Base-by-base conservation (phyloP, 495 filamentous ascomycete species). In the Xylaria sp. region DNA sequence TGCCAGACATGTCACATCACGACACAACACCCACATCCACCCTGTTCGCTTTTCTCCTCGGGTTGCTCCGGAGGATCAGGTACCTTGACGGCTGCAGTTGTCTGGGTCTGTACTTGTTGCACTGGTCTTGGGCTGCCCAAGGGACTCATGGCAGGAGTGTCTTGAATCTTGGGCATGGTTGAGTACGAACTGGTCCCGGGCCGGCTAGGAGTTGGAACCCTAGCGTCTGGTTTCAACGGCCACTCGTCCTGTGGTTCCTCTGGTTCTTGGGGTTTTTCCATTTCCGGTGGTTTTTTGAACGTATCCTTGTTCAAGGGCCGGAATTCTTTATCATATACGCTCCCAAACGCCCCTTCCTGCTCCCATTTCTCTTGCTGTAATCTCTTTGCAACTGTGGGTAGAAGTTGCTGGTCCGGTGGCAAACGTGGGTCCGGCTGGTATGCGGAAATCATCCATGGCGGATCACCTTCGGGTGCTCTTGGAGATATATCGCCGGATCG, bases 291-390 rank as follows among this genome's bases (percentile, higher is more conserved):
- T 63, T 86, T 84, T 24, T 79, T 68, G 57, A 84, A 84, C 21
- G 80, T 79, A 66, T 86, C 83, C 57, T 88, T 85, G 24, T 92
- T 92, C 41, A 97, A 83, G 37, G 93, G 91, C 33, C 89, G 89
- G 82, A 97, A 93, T 74, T 96, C 88, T 71, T 88, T 90, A 78
- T 97, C 95, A 79, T 95, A 97, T 40, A 90, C 87, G 58, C 86
- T 92, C 6, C 92, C 93, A 70, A 90, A 90, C 63, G 92, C 92
- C 61, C 94, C 94, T 81, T 97, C 94, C 74, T 90, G 90, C 81
- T 94, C 94, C 94, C 93, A 97, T 77, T 96, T 93, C 79, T 98
- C 93, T 84, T 98, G 96, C 77, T 94, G 91, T 81, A 98, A 86
- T 71, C 92, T 88, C 75, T 91, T 96, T 50, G 96, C 96, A 70